phyloP scores from a whole-genome alignment of 129 eudicot genomes.

The Artemisia argyi region DNA sequence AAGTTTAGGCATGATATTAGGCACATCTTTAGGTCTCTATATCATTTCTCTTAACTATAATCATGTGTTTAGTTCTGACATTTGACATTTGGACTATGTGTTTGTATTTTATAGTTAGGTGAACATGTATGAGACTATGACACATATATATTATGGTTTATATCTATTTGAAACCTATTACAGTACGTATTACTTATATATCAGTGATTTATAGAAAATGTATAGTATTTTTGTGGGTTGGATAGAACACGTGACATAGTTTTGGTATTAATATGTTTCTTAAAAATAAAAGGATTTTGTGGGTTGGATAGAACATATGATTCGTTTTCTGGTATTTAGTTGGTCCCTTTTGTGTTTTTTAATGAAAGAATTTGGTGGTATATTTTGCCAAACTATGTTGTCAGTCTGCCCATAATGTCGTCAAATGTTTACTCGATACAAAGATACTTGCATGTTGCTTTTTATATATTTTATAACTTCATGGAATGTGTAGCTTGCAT shows the following conservation, averaged over 20 bases:
- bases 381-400: background rate
- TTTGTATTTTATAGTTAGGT: slow-evolving; percentile 19
- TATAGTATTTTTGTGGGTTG: too few relatives aligned
- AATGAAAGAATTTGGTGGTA: background rate
- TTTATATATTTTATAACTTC: background rate
- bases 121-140: background rate
- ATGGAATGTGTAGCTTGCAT: background rate
- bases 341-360: background rate
- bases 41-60: background rate
- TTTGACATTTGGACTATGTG: slow-evolving; percentile 24
- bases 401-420: slow-evolving; percentile 20
- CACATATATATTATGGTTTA: background rate
- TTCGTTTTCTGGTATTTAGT: background rate
- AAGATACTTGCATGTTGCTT: background rate
- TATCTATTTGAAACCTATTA: too few relatives aligned
- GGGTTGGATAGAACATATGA: background rate
- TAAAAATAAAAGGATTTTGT: too few relatives aligned
- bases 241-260: background rate
- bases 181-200: too few relatives aligned
- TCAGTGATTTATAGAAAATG: too few relatives aligned
- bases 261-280: too few relatives aligned
- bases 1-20: too few relatives aligned
- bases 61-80: background rate
- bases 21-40: too few relatives aligned
- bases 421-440: slow-evolving; percentile 6